Percentiles rank a stretch among this genome's conserved stretches.
phyloP scores from a whole-genome alignment of 495 filamentous ascomycete species.

The Cercophora samala region DNA sequence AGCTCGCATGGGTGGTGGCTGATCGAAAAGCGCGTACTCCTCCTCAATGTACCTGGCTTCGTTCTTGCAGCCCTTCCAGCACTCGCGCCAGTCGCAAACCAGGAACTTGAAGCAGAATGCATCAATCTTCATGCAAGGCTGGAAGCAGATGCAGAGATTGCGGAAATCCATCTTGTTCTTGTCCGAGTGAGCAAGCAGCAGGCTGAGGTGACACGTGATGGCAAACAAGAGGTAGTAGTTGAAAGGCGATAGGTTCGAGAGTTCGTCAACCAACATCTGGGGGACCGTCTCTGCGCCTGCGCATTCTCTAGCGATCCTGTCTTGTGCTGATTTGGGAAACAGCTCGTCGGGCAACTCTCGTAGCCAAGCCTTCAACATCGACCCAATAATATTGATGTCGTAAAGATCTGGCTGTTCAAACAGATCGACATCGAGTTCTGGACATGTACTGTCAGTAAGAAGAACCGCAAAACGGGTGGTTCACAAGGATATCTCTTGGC shows the following conservation, averaged over 20 bases:
- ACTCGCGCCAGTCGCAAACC: constrained; percentile 86
- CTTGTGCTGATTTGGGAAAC: constrained; percentile 75
- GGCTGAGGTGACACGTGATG: constrained; percentile 87
- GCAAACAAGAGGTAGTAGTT: constrained; percentile 96
- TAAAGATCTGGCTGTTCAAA: constrained; percentile 80
- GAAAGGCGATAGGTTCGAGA: constrained; percentile 84
- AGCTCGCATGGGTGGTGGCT: constrained; percentile 41
- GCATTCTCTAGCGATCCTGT: constrained; percentile 69
- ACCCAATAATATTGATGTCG: constrained; percentile 90
- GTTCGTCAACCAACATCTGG: constrained; percentile 78
- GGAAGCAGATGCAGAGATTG: constrained; percentile 91
- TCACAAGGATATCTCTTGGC: background rate
- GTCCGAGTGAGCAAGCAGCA: constrained; percentile 77
- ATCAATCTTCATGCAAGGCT: constrained; percentile 90
- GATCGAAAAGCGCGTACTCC: constrained; percentile 64
- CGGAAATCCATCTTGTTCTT: constrained; percentile 94
- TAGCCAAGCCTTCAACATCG: constrained; percentile 89
- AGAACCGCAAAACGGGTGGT: background rate
- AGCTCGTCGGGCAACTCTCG: constrained; percentile 91
- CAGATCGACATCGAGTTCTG: constrained; percentile 81
- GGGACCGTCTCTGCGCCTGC: constrained; percentile 72
- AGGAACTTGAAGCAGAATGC: constrained; percentile 86
- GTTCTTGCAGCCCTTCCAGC: constrained; percentile 94
- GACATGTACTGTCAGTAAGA: background rate
- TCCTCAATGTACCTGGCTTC: constrained; percentile 73